These are phyloP conservation scores for Saposhnikovia divaricata DNA, from an alignment of 129 eudicot species.

Conservation along the genomic window DNA sequence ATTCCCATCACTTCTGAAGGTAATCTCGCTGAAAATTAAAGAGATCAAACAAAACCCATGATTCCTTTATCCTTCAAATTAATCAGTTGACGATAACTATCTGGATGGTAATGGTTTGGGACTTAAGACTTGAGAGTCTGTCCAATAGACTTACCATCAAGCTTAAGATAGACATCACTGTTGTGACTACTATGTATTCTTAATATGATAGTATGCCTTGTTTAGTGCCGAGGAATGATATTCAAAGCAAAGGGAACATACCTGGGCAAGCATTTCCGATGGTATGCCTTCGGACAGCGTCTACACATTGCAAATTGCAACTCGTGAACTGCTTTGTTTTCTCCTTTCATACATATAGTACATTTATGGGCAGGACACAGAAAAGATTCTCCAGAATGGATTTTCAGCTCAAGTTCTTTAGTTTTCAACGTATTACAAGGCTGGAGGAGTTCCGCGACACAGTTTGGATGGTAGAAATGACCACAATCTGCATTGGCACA, in stretches of 20 bases:
- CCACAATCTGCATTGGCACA: constrained; percentile 17
- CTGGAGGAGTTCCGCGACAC: constrained; percentile 12
- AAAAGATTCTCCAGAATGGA: constrained; percentile 63
- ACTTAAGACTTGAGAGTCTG: neutral
- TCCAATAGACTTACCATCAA: neutral
- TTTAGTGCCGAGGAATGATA: neutral
- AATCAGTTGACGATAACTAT: neutral
- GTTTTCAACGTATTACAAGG: constrained; percentile 38
- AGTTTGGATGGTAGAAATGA: no score
- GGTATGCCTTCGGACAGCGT: constrained; percentile 35
- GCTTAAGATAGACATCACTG: neutral
- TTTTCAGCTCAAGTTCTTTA: constrained; percentile 33
- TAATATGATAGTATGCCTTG: neutral
- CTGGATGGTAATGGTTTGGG: neutral
- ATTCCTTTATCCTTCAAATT: no score
- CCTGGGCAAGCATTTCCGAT: constrained; percentile 84
- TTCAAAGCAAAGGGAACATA: constrained; percentile 1
- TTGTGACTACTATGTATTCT: neutral
- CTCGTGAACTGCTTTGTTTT: constrained; percentile 35
- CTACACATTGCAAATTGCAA: constrained; percentile 55
- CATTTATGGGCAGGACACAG: constrained; percentile 78
- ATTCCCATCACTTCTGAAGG: constrained; percentile 26
- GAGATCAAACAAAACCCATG: neutral
- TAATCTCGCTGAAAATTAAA: constrained; percentile 34
- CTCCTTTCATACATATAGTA: constrained; percentile 41